These are phyloP conservation scores for Sordaria brevicollis DNA, from an alignment of 495 filamentous ascomycete species.

Conservation along the genomic window DNA sequence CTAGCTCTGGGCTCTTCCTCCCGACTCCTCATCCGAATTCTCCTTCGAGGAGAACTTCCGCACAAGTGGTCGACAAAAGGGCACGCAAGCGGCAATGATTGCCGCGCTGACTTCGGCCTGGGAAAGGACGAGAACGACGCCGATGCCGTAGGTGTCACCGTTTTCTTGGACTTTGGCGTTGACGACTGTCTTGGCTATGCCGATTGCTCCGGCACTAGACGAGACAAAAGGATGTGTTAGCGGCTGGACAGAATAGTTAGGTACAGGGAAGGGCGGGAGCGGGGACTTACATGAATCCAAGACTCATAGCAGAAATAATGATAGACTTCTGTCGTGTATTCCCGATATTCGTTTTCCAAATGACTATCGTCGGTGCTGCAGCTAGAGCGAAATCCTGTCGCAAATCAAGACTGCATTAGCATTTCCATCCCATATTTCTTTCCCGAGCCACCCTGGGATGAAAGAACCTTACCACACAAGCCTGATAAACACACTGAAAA, in stretches of 20 bases:
- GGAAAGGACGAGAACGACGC: background rate
- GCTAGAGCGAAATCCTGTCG: background rate
- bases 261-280: background rate
- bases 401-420: too few relatives aligned
- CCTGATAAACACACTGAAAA: background rate
- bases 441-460: background rate
- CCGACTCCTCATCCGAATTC: background rate
- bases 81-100: background rate
- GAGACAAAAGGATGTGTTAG: background rate
- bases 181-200: background rate
- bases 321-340: background rate
- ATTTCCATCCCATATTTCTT: too few relatives aligned
- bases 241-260: background rate
- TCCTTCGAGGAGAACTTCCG: background rate
- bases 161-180: background rate
- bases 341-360: background rate
- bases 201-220: background rate
- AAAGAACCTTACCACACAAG: background rate
- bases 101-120: background rate
- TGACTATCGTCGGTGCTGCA: background rate
- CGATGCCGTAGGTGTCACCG: background rate
- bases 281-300: background rate
- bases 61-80: background rate
- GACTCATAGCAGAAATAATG: background rate
- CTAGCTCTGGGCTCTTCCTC: too few relatives aligned